Evolutionary conservation across 805 yeast genomes (phyloP), one percentile per base, ranked within the genome.

Genomic region (Candida nonsorbophila): DNA sequence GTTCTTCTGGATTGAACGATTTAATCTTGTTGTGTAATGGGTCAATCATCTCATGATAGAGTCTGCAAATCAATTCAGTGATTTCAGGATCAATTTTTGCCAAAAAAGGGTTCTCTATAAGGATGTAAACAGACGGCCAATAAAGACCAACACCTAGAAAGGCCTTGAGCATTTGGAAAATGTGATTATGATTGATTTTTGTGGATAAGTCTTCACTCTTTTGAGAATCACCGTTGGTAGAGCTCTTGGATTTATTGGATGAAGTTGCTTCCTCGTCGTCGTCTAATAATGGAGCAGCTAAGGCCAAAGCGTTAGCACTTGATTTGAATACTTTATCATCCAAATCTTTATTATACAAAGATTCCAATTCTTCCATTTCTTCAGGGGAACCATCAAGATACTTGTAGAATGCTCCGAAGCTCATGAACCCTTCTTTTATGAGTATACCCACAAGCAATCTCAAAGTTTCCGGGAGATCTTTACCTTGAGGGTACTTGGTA

Each of bases 221-320:
- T 14, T 30, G 36, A 4, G 47, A 18, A 7, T 20, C 23, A 6
- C 16, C n/a, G n/a, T 12, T 15, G 28, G 12, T 11, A 11, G n/a
- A n/a, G 19, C 13, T 17, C 31, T 20, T 22, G 23, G 10, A 8
- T 14, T 2, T 20, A 13, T 24, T 5, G 7, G 6, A 5, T 7
- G 14, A 14, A 3, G 10, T 21, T 6, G 20, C 19, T n/a, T 45
- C 55, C n/a, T 74, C 82, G 12, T 74, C 84, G 20, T 81, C 90
- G 21, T 74, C 77, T 3, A 69, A 64, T 21, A 88, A 61, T 0
- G 95, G 94, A 7, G 92, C 92, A 5, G 96, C 95, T 42, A 87
- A 51, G 0, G 97, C 92, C 27, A 88, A 58, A 0, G 95, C 94
- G 37, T 81, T 84, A 0, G 84, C 80, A 14, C 74, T 69, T 0